These are phyloP conservation scores for Sonneratia alba DNA, from an alignment of 345 rosid genomes.

Conservation along the genomic window DNA sequence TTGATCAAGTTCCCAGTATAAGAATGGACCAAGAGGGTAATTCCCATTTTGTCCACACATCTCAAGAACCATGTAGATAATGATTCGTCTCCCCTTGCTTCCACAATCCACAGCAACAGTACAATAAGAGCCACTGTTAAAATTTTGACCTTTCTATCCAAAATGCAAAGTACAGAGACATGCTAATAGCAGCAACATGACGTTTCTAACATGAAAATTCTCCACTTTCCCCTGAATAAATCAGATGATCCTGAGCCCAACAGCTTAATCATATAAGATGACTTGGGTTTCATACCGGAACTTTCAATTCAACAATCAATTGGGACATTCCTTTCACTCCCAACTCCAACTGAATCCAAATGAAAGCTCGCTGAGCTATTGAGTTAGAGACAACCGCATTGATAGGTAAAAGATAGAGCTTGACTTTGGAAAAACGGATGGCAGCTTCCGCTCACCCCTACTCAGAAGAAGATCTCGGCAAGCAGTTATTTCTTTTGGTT, in stretches of 20 bases:
- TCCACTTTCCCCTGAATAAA: slow-evolving; percentile 14
- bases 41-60: slow-evolving; percentile 5
- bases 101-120: slow-evolving; percentile 56
- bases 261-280: slow-evolving; percentile 35
- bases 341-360: no score
- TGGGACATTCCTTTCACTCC: no score
- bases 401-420: no score
- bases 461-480: no score
- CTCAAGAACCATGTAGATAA: slow-evolving; percentile 33
- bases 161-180: slow-evolving; percentile 17
- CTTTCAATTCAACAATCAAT: no score
- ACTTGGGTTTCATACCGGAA: slow-evolving; percentile 34
- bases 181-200: slow-evolving; percentile 15
- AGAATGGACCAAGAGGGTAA: slow-evolving; percentile 32
- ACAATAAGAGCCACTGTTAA: slow-evolving; percentile 9
- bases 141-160: slow-evolving; percentile 3
- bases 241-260: slow-evolving; percentile 7
- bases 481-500: no score
- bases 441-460: no score
- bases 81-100: slow-evolving; percentile 52
- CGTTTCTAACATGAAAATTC: slow-evolving; percentile 2
- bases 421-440: no score
- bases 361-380: no score
- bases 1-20: slow-evolving; percentile 24
- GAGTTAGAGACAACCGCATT: no score